Conservation (phyloP, 176 grass and related monocot genomes). For the barley (Hordeum vulgare) region MorexV3_pseudomolecules_assembly NC_058523.1:38380911-38381410, state of each 20-base stretch:
- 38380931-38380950: too few relatives aligned
- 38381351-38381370: too few relatives aligned
- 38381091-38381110: constrained; percentile 24
- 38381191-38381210: neutral
- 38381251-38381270: neutral
- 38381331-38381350: too few relatives aligned
- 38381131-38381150: constrained; percentile 34
- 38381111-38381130: constrained; percentile 21
- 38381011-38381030: neutral
- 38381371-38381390: too few relatives aligned
- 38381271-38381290: constrained; percentile 5
- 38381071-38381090: constrained; percentile 7
- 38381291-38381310: too few relatives aligned
- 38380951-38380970: too few relatives aligned
- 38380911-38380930: too few relatives aligned
- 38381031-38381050: neutral
- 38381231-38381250: constrained; percentile 17
- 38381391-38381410: too few relatives aligned
- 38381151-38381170: neutral
- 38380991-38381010: constrained; percentile 19
- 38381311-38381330: too few relatives aligned
- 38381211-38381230: neutral
- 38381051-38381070: neutral
- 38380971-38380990: too few relatives aligned
- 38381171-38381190: neutral